Conservation (phyloP, 2,329 filamentous ascomycete species). For the Neofusicoccum laricinum region DNA sequence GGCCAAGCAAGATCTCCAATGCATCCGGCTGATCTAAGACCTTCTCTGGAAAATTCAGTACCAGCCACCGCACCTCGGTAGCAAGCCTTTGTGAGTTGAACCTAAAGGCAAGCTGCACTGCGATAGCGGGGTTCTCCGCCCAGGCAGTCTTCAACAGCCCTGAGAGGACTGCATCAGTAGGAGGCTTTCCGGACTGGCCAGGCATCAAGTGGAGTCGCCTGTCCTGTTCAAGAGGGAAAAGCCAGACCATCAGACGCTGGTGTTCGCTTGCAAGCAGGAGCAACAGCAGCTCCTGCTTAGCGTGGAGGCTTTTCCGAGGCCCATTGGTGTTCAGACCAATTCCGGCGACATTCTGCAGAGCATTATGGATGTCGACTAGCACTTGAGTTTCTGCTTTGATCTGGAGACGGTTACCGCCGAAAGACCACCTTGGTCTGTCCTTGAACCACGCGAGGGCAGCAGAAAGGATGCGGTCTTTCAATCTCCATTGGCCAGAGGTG, state of each 20-base stretch:
- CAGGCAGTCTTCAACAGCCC: constrained; percentile 78
- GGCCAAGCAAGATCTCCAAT: constrained; percentile 76
- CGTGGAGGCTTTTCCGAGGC: constrained; percentile 63
- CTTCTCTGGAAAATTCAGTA: constrained; percentile 81
- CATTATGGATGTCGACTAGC: constrained; percentile 68
- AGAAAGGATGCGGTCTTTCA: constrained; percentile 86
- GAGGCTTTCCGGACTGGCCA: constrained; percentile 40
- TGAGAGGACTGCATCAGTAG: constrained; percentile 50
- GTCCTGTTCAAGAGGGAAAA: constrained; percentile 71
- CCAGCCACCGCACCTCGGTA: constrained; percentile 72
- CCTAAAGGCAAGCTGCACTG: constrained; percentile 77
- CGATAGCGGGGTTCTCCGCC: constrained; percentile 78
- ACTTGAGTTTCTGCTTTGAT: constrained; percentile 88
- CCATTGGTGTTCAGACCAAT: constrained; percentile 51
- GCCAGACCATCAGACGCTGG: constrained; percentile 81
- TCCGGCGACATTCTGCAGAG: constrained; percentile 62
- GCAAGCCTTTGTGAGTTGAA: constrained; percentile 74
- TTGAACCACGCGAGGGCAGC: constrained; percentile 87
- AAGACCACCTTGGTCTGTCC: constrained; percentile 68
- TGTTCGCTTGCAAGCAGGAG: constrained; percentile 82
- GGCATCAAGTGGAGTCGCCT: constrained; percentile 51
- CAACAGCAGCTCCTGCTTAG: constrained; percentile 80
- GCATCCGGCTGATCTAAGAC: constrained; percentile 79
- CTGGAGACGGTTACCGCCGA: constrained; percentile 89
- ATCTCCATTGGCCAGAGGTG: constrained; percentile 68